Evolutionary conservation across 805 yeast genomes (phyloP), one percentile per base, ranked within the genome.

Genomic region (Myxozyma udenii): DNA sequence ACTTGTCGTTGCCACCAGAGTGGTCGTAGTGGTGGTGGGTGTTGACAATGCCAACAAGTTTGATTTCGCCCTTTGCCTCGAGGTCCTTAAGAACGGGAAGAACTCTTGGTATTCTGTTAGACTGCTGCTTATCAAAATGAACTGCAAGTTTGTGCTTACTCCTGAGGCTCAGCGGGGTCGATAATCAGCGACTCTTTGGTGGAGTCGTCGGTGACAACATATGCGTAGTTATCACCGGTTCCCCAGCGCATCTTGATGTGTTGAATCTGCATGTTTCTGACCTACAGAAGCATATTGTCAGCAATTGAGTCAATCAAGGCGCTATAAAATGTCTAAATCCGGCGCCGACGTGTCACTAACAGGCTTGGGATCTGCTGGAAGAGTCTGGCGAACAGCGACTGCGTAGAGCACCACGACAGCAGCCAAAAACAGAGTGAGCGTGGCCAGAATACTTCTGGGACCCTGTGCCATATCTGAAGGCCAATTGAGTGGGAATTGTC

Each of bases 1-100:
- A 11, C 14, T 65, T 51, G 30, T 48, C 51, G 41, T 57, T 59
- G n/a, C 62, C 60, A 24, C 87, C 96, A 1, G 96, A 75, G 69
- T 93, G 99, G 66, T 93, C 99, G 64, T 81, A 80, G 68, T 93
- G 99, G 66, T 93, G 98, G 66, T 93, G 99, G 0, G 98, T 93
- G 69, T 93, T 93, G 12, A 87, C 95, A 51, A 93, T 85, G 1
- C 91, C 87, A 40, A 74, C 75, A 47, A 93, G 69, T 45, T 83
- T 78, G 36, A 77, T 68, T 36, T 71, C 66, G 6, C 64, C 66
- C 3, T 45, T 39, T 12, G 60, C 54, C 30, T 69, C 71, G 16
- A 73, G 65, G 32, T 71, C 64, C 32, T 70, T 60, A 25, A 79
- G 64, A 12, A 67, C 71, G 3, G 84, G 76, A 49, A 77, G 65